Evolutionary conservation across 176 grass and related monocot genomes (phyloP).

Genomic region (Carex littledalei): DNA sequence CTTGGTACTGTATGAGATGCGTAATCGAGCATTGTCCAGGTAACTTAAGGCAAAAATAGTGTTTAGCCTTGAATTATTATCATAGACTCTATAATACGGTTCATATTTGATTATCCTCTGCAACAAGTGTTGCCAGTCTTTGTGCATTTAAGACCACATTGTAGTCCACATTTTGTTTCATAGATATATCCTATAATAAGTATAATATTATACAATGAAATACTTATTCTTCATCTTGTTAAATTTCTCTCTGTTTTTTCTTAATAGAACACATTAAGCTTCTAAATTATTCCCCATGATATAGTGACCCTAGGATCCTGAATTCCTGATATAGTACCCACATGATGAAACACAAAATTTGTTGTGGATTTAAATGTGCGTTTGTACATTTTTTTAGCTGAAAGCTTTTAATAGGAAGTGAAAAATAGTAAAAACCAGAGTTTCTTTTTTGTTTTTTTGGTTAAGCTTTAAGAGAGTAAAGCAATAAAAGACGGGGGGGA

Average conservation of each 20-base stretch:
- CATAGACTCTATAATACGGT: no score
- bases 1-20: background rate
- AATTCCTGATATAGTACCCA: background rate
- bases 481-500: background rate
- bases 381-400: background rate
- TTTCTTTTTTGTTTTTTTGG: background rate
- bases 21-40: background rate
- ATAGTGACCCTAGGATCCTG: background rate
- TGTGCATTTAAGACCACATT: background rate
- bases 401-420: background rate
- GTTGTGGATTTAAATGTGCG: background rate
- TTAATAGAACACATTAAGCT: background rate
- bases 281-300: background rate
- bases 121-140: no score
- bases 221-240: background rate
- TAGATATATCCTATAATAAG: background rate
- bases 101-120: no score
- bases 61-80: background rate
- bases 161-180: background rate
- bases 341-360: background rate
- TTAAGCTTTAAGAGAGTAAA: background rate
- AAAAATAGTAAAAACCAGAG: background rate
- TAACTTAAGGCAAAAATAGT: background rate
- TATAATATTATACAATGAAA: background rate
- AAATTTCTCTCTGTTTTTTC: background rate